A percentile compares a stretch with the other conserved stretches of the same genome.
phyloP scores from a whole-genome alignment of 495 filamentous ascomycete genomes.

The Podospora pseudopauciseta region DNA sequence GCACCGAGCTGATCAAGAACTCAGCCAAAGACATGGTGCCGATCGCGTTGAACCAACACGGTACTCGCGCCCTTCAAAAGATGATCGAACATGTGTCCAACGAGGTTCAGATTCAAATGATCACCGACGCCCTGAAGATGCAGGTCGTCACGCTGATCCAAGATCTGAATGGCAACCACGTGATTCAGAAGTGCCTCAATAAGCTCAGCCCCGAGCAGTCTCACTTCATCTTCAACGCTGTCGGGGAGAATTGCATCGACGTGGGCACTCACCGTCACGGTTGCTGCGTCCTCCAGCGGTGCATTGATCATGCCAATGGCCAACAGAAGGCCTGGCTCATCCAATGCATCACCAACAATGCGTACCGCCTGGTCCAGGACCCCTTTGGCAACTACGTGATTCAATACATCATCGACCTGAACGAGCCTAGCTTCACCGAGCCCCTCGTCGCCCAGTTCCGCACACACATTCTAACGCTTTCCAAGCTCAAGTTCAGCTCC shows the following conservation, averaged over 20 bases:
- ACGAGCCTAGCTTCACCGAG: constrained; percentile 75
- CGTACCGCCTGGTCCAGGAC: constrained; percentile 82
- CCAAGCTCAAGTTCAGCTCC: constrained; percentile 98
- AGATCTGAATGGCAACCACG: constrained; percentile 96
- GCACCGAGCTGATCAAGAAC: constrained; percentile 86
- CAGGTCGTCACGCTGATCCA: constrained; percentile 91
- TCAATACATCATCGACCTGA: constrained; percentile 94
- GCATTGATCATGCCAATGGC: constrained; percentile 94
- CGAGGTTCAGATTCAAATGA: constrained; percentile 68
- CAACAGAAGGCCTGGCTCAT: constrained; percentile 84
- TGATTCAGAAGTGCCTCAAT: constrained; percentile 98
- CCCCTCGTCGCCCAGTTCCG: constrained; percentile 75
- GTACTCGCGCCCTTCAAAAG: constrained; percentile 93
- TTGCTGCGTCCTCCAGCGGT: constrained; percentile 96
- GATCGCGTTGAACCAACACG: constrained; percentile 94
- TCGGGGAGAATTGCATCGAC: constrained; percentile 76
- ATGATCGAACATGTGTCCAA: constrained; percentile 97
- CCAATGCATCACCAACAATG: constrained; percentile 74
- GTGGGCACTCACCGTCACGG: constrained; percentile 97
- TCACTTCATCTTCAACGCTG: constrained; percentile 94
- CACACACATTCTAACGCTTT: constrained; percentile 68
- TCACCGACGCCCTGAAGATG: constrained; percentile 71
- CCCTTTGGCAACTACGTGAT: constrained; percentile 98
- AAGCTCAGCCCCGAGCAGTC: constrained; percentile 77
- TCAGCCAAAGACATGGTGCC: constrained; percentile 78